Percentiles rank a stretch among this genome's conserved stretches.
These are phyloP conservation scores for Apiospora saccharicola DNA, from an alignment of 2,329 filamentous ascomycete genomes.

Conservation along the genomic window DNA sequence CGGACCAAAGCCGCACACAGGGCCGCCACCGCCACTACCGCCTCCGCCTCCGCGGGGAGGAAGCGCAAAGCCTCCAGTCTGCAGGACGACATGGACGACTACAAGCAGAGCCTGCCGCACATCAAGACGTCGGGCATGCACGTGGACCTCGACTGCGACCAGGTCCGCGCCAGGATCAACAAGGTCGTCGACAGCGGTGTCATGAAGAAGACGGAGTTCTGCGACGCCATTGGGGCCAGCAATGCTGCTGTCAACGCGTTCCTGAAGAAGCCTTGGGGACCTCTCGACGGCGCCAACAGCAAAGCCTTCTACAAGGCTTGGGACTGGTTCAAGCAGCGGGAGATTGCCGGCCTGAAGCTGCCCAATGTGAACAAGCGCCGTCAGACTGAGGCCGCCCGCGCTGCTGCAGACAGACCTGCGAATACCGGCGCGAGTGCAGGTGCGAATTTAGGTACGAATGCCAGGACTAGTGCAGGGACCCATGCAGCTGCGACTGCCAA, in stretches of 20 bases:
- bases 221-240: constrained; percentile 30
- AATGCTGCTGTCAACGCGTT: constrained; percentile 30
- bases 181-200: constrained; percentile 35
- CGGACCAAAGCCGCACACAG: not conserved
- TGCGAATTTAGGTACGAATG: not conserved
- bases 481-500: not conserved
- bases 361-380: constrained; percentile 37
- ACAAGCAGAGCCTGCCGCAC: not conserved
- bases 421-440: not conserved
- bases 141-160: constrained; percentile 28
- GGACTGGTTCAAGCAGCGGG: constrained; percentile 37
- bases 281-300: constrained; percentile 30
- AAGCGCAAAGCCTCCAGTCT: not conserved
- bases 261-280: constrained; percentile 29
- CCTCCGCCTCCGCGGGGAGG: not conserved
- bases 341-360: constrained; percentile 35
- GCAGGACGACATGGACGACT: not conserved
- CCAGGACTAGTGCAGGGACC: not conserved
- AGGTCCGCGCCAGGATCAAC: constrained; percentile 35
- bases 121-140: not conserved
- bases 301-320: constrained; percentile 30
- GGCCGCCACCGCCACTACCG: not conserved
- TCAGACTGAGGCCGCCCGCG: constrained; percentile 23
- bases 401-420: not conserved
- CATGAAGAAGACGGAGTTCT: constrained; percentile 37